Percentiles rank a stretch among this genome's conserved stretches.
phyloP scores from a whole-genome alignment of 2,329 filamentous ascomycete genomes.

The Cercospora nicotianae region DNA sequence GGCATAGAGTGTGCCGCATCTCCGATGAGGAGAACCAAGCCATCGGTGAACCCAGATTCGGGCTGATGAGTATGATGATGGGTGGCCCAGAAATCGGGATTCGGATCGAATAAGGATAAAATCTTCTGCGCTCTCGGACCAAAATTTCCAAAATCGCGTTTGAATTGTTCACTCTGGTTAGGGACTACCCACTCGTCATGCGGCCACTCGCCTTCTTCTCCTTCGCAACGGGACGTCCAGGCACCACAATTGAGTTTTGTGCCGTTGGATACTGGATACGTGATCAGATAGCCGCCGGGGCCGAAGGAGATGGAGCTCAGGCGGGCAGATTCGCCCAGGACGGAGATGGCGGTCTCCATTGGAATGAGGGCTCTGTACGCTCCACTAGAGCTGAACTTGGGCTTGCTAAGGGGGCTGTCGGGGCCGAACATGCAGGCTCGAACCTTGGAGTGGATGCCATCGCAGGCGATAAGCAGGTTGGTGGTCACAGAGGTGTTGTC shows the following conservation, averaged over 20 bases:
- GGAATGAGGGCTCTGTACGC: conserved; percentile 63
- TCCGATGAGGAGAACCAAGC: conserved; percentile 59
- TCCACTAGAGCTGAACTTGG: conserved; percentile 58
- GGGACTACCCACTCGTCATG: conserved; percentile 44
- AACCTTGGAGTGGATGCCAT: conserved; percentile 62
- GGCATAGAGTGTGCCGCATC: conserved; percentile 67
- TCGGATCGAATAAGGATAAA: conserved; percentile 41
- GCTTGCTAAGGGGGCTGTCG: conserved; percentile 45
- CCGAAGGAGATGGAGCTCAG: conserved; percentile 44
- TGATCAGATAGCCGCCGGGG: conserved; percentile 58
- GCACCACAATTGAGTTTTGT: conserved; percentile 57
- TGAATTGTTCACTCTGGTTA: conserved; percentile 45
- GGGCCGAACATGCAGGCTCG: conserved; percentile 55
- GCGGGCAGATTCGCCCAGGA: conserved; percentile 31
- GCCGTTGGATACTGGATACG: conserved; percentile 61
- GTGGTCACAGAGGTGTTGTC: conserved; percentile 49
- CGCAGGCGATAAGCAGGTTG: conserved; percentile 59
- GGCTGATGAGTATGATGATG: conserved; percentile 45
- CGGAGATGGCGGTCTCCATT: conserved; percentile 52
- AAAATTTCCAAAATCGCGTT: conserved; percentile 46
- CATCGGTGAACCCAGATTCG: conserved; percentile 39
- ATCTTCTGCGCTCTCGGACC: conserved; percentile 43
- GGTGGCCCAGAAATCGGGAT: conserved; percentile 50
- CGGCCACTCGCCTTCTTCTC: conserved; percentile 39
- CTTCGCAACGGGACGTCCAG: conserved; percentile 42